Evolutionary conservation across 768 basidiomycete species (phyloP).

Genomic region (Rhodotorula diobovata): DNA sequence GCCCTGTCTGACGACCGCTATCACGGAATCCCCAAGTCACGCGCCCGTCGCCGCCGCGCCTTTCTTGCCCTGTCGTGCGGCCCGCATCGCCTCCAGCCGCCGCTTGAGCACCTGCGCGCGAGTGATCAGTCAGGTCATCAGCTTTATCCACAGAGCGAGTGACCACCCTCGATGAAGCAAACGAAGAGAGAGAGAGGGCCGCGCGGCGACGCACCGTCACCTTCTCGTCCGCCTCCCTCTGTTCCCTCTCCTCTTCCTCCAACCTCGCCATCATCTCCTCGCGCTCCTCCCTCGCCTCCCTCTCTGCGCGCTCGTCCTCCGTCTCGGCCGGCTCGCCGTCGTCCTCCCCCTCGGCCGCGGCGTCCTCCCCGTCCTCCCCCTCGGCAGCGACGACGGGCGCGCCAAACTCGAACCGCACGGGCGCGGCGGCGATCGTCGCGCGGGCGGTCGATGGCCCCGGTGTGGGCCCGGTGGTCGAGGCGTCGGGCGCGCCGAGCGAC

Average conservation of each 20-base stretch:
- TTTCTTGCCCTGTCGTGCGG: slow-evolving; percentile 18
- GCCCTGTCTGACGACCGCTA: too few relatives aligned
- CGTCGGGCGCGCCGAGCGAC: slow-evolving; percentile 3
- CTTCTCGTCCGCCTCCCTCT: slow-evolving; percentile 7
- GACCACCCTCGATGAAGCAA: background rate
- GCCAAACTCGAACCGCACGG: slow-evolving; percentile 24
- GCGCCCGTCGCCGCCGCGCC: background rate
- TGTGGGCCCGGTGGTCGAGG: background rate
- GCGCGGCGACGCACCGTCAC: slow-evolving; percentile 14
- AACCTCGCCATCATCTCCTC: slow-evolving; percentile 25
- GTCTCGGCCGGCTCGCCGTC: slow-evolving; percentile 5
- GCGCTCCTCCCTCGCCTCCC: slow-evolving; percentile 16
- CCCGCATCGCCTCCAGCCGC: slow-evolving; percentile 32
- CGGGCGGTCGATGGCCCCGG: background rate
- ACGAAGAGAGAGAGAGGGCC: too few relatives aligned
- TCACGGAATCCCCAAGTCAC: too few relatives aligned
- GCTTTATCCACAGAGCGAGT: background rate
- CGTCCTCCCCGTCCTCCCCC: background rate
- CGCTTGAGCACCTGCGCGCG: slow-evolving; percentile 29
- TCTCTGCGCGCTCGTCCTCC: background rate
- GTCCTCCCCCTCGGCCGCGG: background rate
- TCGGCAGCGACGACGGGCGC: slow-evolving; percentile 11
- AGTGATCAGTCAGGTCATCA: background rate
- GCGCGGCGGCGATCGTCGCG: slow-evolving; percentile 18
- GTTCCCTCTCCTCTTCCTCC: slow-evolving; percentile 21